These are phyloP conservation scores for Westerdykella ornata DNA, from an alignment of 2,329 filamentous ascomycete species.

Conservation along the genomic window DNA sequence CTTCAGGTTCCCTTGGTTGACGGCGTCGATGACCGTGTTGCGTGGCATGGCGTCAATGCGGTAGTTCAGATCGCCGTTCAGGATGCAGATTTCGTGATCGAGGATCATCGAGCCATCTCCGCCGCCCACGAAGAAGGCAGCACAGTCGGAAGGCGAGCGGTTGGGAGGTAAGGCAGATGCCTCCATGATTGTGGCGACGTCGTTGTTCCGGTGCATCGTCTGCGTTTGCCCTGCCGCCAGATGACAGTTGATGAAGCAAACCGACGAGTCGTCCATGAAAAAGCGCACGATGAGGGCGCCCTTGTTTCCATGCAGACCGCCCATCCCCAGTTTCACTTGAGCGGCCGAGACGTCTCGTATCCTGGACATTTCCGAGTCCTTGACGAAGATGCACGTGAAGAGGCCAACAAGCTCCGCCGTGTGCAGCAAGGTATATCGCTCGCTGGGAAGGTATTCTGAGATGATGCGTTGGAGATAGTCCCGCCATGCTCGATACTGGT, in stretches of 20 bases:
- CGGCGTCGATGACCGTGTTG: slow-evolving; percentile 80
- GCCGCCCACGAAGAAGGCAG: slow-evolving; percentile 80
- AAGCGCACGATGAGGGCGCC: slow-evolving; percentile 90
- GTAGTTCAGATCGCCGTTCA: slow-evolving; percentile 97
- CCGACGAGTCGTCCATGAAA: slow-evolving; percentile 81
- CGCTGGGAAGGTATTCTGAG: slow-evolving; percentile 72
- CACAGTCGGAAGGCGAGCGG: slow-evolving; percentile 56
- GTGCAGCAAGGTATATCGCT: slow-evolving; percentile 80
- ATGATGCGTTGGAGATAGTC: slow-evolving; percentile 78
- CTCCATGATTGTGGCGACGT: slow-evolving; percentile 85
- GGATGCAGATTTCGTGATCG: slow-evolving; percentile 93
- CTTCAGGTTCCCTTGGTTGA: slow-evolving; percentile 70
- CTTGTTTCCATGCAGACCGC: slow-evolving; percentile 92
- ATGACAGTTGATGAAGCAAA: slow-evolving; percentile 98
- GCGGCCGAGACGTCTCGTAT: slow-evolving; percentile 71
- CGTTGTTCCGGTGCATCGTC: slow-evolving; percentile 84
- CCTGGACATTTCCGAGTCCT: slow-evolving; percentile 65
- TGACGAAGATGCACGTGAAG: slow-evolving; percentile 94
- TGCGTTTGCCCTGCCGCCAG: slow-evolving; percentile 88
- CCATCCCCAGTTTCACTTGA: slow-evolving; percentile 94
- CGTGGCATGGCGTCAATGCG: slow-evolving; percentile 96
- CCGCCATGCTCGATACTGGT: slow-evolving; percentile 94
- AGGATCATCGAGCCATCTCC: slow-evolving; percentile 92
- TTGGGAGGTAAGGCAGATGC: slow-evolving; percentile 66
- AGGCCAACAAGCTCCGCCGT: slow-evolving; percentile 86